Evolutionary conservation across 2,329 filamentous ascomycete genomes (phyloP), one percentile per base, ranked within the genome.

Genomic region (Ophiostoma angusticollis): DNA sequence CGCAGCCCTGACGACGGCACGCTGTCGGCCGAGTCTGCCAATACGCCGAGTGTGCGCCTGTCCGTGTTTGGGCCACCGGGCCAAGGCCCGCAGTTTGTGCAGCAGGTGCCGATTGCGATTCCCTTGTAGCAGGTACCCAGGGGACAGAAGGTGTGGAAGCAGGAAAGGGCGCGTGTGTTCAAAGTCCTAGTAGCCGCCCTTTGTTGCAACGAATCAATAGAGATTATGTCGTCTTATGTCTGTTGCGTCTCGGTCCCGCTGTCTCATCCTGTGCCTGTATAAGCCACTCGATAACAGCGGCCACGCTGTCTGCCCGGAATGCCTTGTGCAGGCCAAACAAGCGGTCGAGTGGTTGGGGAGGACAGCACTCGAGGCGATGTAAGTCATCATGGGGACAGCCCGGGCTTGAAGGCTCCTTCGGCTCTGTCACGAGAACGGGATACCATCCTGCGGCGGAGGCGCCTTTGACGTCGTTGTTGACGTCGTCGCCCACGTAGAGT

Each of bases 1-100:
- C 54, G 62, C 22, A 40, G 47, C 18, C 27, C 37, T 16, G 59
- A 14, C 14, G 27, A 23, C 23, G 43, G 43, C 21, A 31, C 18
- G n/a, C 34, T 45, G 17, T 25, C 21, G 2, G 12, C 27, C 1
- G 23, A 34, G 8, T 23, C 24, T 8, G 35, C 30, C 6, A 23
- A 22, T 4, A 25, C 40, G 21, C 36, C 40, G 16, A 35, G 22
- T 12, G 35, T 39, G 8, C 25, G 35, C 14, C 28, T 42, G 6
- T 21, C 21, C 22, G 41, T 39, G 4, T 42, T 42, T 25, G 41
- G 36, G 3, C 6, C 31, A 8, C 24, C 36, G 1, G 41, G 41
- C 3, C 12, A 35, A 6, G 41, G 36, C 13, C 36, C 41, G 22
- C 28, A 43, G 24, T 43, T 18, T 19, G 37, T 43, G 6, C 37